Evolutionary conservation across 331 rosid genomes (phyloP).

Genomic region (Ulmus americana): DNA sequence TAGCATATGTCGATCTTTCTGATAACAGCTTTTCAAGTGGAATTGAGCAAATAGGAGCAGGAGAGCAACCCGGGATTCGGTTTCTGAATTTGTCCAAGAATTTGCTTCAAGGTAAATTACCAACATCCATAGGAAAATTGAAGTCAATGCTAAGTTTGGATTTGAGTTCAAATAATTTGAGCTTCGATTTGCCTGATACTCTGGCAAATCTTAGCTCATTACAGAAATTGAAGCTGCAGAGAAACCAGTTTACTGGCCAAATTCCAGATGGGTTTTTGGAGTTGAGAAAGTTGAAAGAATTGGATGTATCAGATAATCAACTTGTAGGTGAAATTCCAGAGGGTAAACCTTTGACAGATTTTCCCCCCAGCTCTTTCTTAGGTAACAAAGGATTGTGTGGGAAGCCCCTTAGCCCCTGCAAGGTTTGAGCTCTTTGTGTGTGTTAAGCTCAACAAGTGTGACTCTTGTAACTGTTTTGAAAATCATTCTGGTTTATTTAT

Average conservation of each 20-base stretch:
- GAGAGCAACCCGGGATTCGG: constrained; percentile 32
- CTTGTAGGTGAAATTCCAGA: constrained; percentile 68
- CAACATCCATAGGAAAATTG: constrained; percentile 37
- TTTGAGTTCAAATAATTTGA: constrained; percentile 49
- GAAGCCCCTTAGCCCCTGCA: constrained; percentile 61
- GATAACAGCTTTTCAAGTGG: constrained; percentile 54
- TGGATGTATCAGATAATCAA: constrained; percentile 55
- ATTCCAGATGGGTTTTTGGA: constrained; percentile 56
- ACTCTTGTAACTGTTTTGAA: constrained; percentile 3
- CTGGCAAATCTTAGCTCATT: constrained; percentile 41
- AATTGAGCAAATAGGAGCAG: constrained; percentile 35
- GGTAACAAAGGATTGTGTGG: constrained; percentile 71
- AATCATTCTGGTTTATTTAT: not conserved
- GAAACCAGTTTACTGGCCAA: constrained; percentile 46
- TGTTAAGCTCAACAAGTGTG: constrained; percentile 5
- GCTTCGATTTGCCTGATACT: constrained; percentile 43
- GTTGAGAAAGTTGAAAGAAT: constrained; percentile 38
- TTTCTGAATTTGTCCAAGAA: constrained; percentile 59
- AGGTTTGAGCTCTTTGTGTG: constrained; percentile 19
- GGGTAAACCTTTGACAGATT: constrained; percentile 53
- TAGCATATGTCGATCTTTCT: constrained; percentile 52
- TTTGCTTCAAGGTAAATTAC: constrained; percentile 41
- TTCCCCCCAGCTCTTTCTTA: constrained; percentile 49
- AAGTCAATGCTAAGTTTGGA: constrained; percentile 44
- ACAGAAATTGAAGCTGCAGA: constrained; percentile 54